Evolutionary conservation across 257 asterid species (phyloP), one percentile per base, ranked within the genome.

Genomic region (Jacaranda copaia): DNA sequence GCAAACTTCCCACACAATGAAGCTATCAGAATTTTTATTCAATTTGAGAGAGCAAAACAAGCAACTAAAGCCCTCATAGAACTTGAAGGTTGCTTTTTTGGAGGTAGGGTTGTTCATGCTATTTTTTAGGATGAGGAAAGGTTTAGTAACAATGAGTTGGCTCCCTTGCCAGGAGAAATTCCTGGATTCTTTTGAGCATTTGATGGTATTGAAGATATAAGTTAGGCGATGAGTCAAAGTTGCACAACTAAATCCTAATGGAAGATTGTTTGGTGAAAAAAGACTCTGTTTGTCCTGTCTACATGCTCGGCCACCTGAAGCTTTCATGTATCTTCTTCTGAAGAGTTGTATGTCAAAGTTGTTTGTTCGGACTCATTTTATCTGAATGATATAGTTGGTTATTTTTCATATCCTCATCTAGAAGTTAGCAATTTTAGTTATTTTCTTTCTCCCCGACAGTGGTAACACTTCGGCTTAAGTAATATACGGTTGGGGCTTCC

Each of bases 1-100:
- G 81, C 87, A n/a, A 90, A 91, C 87, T 95, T 92, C 85, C 98
- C 99, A 16, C 87, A 79, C 0, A 98, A 95, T 0, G 98, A 95
- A 83, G 98, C 98, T 25, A 97, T 92, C 19, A 81, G 99, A 48
- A 95, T 95, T 46, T 95, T 95, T 63, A 84, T 95, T 73, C 98
- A 95, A 83, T 95, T 92, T 78, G 98, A 95, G 80, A 90, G 83
- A 82, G 83, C 96, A 51, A 97, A 95, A 72, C 97, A 93, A 49
- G 95, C 98, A 66, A 92, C 98, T 19, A 95, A 95, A 81, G 99
- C 98, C 53, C 86, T 89, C 60, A 91, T 95, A 40, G 98, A 95
- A 84, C 99, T 95, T 4, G 99, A 95, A 72, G 98, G 98, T 32
- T 96, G 99, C 7, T 95, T 91, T 68, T 95, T 95, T 16, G 97